These are phyloP conservation scores for Ophiocordyceps camponoti-rufipedis DNA, from an alignment of 2,329 filamentous ascomycete species.

Conservation along the genomic window DNA sequence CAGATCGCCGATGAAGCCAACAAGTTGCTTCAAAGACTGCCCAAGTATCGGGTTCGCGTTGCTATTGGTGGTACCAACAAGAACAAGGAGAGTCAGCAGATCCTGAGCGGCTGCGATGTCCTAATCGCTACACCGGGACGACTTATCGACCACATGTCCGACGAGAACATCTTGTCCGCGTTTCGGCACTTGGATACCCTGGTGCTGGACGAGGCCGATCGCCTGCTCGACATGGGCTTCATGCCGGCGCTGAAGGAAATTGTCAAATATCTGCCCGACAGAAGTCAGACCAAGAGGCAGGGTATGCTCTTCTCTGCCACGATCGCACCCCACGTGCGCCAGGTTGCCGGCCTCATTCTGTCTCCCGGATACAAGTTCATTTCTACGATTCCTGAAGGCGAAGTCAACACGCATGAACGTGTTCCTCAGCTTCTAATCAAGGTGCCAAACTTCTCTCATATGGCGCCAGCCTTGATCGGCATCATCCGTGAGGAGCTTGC, in stretches of 20 bases:
- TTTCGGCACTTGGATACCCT: conserved; percentile 55
- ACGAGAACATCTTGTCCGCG: conserved; percentile 49
- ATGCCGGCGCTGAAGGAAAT: conserved; percentile 64
- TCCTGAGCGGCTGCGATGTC: conserved; percentile 57
- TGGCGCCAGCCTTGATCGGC: conserved; percentile 40
- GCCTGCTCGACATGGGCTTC: conserved; percentile 72
- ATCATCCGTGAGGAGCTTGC: conserved; percentile 29
- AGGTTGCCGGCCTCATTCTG: conserved; percentile 52
- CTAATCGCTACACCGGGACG: conserved; percentile 68
- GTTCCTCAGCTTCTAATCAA: conserved; percentile 56
- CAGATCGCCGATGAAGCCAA: conserved; percentile 56
- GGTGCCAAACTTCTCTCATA: conserved; percentile 51
- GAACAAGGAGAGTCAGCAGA: conserved; percentile 50
- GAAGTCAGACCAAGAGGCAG: conserved; percentile 37
- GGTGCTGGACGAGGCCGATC: conserved; percentile 69
- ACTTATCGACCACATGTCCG: conserved; percentile 60
- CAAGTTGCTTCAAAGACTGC: conserved; percentile 51
- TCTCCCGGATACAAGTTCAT: conserved; percentile 61
- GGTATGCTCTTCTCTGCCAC: conserved; percentile 80
- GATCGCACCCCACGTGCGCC: conserved; percentile 60
- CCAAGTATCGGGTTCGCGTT: conserved; percentile 57
- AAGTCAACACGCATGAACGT: conserved; percentile 56
- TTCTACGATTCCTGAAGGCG: conserved; percentile 58
- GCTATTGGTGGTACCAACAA: conserved; percentile 70
- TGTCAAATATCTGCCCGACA: conserved; percentile 48